A percentile compares a stretch with the other conserved stretches of the same genome.
Evolutionary conservation across 2,329 filamentous ascomycete species (phyloP).

Genomic region (Stachybotrys elegans): DNA sequence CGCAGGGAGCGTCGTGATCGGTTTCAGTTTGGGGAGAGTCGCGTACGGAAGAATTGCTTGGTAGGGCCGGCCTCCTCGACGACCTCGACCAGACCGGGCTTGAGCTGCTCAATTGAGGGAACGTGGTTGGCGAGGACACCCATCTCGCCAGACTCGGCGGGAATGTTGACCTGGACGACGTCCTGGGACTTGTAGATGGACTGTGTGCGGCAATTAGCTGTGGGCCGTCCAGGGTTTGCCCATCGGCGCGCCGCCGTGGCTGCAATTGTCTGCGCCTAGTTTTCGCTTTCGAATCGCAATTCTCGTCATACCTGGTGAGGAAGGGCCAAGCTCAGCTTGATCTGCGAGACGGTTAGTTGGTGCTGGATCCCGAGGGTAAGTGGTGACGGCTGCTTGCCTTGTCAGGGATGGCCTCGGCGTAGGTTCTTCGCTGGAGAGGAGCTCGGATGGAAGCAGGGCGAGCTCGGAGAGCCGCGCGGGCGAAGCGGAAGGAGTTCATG

Average conservation of each 20-base stretch:
- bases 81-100: conserved; percentile 91
- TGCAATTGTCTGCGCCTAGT: not conserved
- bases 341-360: conserved; percentile 42
- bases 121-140: conserved; percentile 99
- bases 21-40: too few species aligned
- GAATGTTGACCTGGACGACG: conserved; percentile 95
- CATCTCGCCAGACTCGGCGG: conserved; percentile 98
- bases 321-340: conserved; percentile 96
- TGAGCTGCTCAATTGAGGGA: conserved; percentile 97
- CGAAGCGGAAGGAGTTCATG: conserved; percentile 95
- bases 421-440: conserved; percentile 79
- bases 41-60: conserved; percentile 99
- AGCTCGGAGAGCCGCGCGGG: conserved; percentile 82
- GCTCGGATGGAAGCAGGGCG: conserved; percentile 72
- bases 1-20: too few species aligned
- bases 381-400: conserved; percentile 50
- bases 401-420: conserved; percentile 82
- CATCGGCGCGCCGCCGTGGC: conserved; percentile 17
- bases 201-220: conserved; percentile 55
- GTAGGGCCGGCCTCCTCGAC: conserved; percentile 81
- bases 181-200: conserved; percentile 64
- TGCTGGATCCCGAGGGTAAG: conserved; percentile 15
- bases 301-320: conserved; percentile 85
- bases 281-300: conserved; percentile 14
- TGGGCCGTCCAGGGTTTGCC: conserved; percentile 16